Percentiles rank a stretch among this genome's conserved stretches.
phyloP scores from a whole-genome alignment of 768 basidiomycete genomes.

The Xerocomellus amylosporus region DNA sequence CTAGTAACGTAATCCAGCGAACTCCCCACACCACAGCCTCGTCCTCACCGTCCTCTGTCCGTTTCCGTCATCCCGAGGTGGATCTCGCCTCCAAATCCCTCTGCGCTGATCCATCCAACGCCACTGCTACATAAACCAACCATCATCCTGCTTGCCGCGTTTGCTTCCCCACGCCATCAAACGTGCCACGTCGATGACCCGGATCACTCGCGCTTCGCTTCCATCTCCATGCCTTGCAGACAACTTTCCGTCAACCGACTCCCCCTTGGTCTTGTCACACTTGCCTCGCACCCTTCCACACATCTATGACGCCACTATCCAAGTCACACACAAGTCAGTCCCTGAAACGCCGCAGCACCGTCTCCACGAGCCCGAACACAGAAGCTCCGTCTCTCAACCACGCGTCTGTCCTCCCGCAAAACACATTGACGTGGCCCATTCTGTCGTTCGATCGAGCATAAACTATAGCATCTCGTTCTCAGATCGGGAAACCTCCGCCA shows the following conservation, averaged over 20 bases:
- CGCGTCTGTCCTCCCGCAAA: conserved; percentile 14
- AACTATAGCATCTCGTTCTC: not conserved
- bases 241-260: not conserved
- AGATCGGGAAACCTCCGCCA: not conserved
- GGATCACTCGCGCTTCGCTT: not conserved
- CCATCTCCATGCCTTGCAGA: not conserved
- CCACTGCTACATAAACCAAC: not conserved
- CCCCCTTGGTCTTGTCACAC: not conserved
- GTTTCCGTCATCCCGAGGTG: too few relatives aligned
- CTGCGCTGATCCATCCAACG: not conserved
- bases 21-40: too few relatives aligned
- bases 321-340: conserved; percentile 11
- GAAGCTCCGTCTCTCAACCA: conserved; percentile 13
- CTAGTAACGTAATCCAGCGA: too few relatives aligned
- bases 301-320: conserved; percentile 2
- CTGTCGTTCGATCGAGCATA: conserved; percentile 4
- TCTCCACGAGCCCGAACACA: conserved; percentile 16
- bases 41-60: too few relatives aligned
- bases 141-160: not conserved
- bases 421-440: conserved; percentile 24
- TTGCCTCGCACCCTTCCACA: not conserved
- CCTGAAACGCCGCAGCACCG: conserved; percentile 29
- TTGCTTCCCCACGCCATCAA: conserved; percentile 26
- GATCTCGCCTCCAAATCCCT: not conserved
- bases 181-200: conserved; percentile 13